Evolutionary conservation across 805 yeast species (phyloP).

Genomic region (Candida krabiensis): DNA sequence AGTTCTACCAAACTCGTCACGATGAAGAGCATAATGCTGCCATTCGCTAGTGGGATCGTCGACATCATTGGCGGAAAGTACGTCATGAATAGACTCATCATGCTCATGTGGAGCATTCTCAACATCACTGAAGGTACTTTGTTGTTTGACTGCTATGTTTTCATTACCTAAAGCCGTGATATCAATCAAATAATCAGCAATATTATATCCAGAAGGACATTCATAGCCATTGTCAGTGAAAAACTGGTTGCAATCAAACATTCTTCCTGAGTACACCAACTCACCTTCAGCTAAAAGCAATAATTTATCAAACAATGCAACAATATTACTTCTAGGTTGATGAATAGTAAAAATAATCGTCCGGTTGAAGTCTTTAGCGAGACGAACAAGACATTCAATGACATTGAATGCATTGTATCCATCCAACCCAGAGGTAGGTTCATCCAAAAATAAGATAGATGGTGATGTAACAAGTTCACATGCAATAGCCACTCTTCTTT

Average conservation of each 20-base stretch:
- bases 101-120: conserved; percentile 22
- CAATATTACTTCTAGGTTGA: conserved; percentile 96
- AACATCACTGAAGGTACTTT: conserved; percentile 9
- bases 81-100: conserved; percentile 34
- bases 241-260: conserved; percentile 70
- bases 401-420: conserved; percentile 92
- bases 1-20: conserved; percentile 59
- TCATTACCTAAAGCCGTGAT: conserved; percentile 59
- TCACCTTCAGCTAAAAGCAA: conserved; percentile 81
- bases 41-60: conserved; percentile 74
- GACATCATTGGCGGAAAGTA: conserved; percentile 22
- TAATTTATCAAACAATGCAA: conserved; percentile 82
- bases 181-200: conserved; percentile 92
- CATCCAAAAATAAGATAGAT: conserved; percentile 78
- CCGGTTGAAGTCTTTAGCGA: conserved; percentile 78
- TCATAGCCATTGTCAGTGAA: conserved; percentile 71
- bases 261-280: conserved; percentile 85
- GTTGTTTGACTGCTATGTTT: not conserved
- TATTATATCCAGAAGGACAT: conserved; percentile 88
- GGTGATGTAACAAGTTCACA: conserved; percentile 92
- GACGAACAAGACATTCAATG: conserved; percentile 74
- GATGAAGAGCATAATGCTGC: conserved; percentile 81
- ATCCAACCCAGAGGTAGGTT: conserved; percentile 95
- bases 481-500: conserved; percentile 88
- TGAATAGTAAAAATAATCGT: conserved; percentile 93